A percentile compares a stretch with the other conserved stretches of the same genome.
These are phyloP conservation scores for Mucor mucedo DNA, from an alignment of 371 early-diverging fungal genomes.

Conservation along the genomic window DNA sequence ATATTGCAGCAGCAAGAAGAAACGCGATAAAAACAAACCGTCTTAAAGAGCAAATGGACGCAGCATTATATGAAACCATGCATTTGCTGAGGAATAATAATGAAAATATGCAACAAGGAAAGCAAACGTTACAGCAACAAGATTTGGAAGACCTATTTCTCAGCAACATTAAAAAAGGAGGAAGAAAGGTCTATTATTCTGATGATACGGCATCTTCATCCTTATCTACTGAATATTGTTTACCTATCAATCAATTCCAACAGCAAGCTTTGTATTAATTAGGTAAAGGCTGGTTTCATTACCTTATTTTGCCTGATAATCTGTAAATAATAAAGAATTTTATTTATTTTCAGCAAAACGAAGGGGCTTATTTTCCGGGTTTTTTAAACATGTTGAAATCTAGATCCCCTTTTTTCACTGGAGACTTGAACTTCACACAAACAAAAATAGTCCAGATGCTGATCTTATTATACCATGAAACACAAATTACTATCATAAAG, in stretches of 20 bases:
- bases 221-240: slow-evolving; percentile 1
- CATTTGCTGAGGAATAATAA: slow-evolving; percentile 6
- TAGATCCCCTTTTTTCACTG: no score
- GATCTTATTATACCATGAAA: background rate
- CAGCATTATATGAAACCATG: slow-evolving; percentile 20
- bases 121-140: background rate
- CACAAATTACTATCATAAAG: background rate
- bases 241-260: background rate
- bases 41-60: slow-evolving; percentile 19
- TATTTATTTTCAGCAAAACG: no score
- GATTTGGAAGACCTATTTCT: background rate
- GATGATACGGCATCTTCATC: background rate
- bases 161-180: background rate
- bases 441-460: background rate
- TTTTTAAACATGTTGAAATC: no score
- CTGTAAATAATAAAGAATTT: no score
- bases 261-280: background rate
- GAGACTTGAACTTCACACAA: background rate
- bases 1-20: slow-evolving; percentile 22
- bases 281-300: background rate
- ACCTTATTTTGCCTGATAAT: background rate
- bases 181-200: background rate
- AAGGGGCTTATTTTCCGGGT: no score
- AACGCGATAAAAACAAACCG: slow-evolving; percentile 15
- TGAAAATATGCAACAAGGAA: background rate